Percentiles rank a stretch among this genome's conserved stretches.
Conservation (phyloP, 305 asterid species). For the Fraxinus xanthoxyloides region DNA sequence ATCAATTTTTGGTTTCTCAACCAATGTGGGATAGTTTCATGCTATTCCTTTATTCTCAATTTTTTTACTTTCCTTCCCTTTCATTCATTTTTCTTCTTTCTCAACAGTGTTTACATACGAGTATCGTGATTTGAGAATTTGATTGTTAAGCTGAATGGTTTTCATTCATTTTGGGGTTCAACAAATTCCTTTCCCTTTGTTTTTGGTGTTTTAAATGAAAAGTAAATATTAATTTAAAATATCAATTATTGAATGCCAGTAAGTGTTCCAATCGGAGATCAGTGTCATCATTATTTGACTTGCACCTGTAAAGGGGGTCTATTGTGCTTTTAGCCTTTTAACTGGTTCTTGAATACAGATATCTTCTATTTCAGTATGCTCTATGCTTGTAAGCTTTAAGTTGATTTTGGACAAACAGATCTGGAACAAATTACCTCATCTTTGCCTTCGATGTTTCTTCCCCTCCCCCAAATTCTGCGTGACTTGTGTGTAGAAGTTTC, state of each 20-base stretch:
- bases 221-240: no score
- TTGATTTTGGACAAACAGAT: not conserved
- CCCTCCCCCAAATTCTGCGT: not conserved
- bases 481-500: not conserved
- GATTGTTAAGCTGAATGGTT: not conserved
- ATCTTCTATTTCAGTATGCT: not conserved
- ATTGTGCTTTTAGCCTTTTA: not conserved
- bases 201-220: not conserved
- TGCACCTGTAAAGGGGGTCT: not conserved
- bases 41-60: not conserved
- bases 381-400: not conserved
- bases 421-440: not conserved
- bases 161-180: not conserved
- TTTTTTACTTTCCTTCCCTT: not conserved
- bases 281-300: not conserved
- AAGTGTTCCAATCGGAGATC: not conserved
- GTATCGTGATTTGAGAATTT: not conserved
- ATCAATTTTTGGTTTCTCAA: not conserved
- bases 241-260: not conserved
- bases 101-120: not conserved
- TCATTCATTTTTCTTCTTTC: not conserved
- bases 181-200: not conserved
- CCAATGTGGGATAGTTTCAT: not conserved
- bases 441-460: not conserved
- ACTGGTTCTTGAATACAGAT: not conserved